A percentile compares a stretch with the other conserved stretches of the same genome.
phyloP scores from a whole-genome alignment of 805 yeast species.

The Maudiozyma saulgeensis region DNA sequence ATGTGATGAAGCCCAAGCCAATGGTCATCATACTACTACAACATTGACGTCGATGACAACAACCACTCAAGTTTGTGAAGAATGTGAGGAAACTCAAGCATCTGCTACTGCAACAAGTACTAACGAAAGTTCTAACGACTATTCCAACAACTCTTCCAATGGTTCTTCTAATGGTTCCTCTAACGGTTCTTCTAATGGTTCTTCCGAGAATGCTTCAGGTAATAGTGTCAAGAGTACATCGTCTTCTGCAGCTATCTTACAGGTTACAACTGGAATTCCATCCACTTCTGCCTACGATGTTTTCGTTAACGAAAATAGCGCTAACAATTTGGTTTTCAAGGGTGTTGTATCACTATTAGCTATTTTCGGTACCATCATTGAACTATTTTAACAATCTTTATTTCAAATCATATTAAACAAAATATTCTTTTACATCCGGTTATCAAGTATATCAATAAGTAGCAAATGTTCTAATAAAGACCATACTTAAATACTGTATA shows the following conservation, averaged over 20 bases:
- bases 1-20: background rate
- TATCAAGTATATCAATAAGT: background rate
- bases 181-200: background rate
- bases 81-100: background rate
- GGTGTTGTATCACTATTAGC: background rate
- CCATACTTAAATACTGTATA: too few relatives aligned
- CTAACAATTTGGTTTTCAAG: background rate
- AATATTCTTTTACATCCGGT: background rate
- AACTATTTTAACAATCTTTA: constrained; percentile 1
- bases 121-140: background rate
- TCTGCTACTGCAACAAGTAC: background rate
- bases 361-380: background rate
- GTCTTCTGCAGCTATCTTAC: background rate
- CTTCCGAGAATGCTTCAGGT: background rate
- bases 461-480: too few relatives aligned
- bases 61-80: background rate
- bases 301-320: constrained; percentile 1
- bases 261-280: background rate
- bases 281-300: background rate
- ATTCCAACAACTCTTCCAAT: background rate
- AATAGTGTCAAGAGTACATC: constrained; percentile 1
- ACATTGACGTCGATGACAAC: background rate
- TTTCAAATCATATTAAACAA: background rate
- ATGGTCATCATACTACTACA: background rate
- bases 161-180: background rate